Percentiles rank a stretch among this genome's conserved stretches.
phyloP scores from a whole-genome alignment of 768 basidiomycete genomes.

The Pulveroboletus sp. region DNA sequence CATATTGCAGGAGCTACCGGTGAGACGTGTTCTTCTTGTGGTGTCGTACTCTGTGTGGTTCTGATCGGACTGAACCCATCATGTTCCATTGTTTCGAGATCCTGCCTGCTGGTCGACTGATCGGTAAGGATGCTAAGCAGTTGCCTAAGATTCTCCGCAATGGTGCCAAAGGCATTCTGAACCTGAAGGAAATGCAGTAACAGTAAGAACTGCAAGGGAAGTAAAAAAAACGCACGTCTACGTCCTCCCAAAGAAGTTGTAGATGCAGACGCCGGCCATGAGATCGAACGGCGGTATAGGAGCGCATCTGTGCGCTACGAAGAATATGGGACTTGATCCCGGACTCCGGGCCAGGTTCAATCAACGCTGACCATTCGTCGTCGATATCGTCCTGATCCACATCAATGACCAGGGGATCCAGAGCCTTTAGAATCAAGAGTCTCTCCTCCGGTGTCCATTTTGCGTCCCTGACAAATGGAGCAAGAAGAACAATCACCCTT shows the following conservation, averaged over 20 bases:
- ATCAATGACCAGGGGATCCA: conserved; percentile 59
- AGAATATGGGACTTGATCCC: conserved; percentile 63
- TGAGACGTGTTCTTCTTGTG: conserved; percentile 28
- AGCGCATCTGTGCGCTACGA: conserved; percentile 27
- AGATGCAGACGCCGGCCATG: conserved; percentile 35
- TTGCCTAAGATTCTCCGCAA: conserved; percentile 35
- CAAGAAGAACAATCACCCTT: conserved; percentile 44
- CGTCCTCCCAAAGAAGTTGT: conserved; percentile 61
- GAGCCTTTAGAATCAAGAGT: conserved; percentile 55
- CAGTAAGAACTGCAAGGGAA: neutral
- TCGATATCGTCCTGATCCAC: conserved; percentile 27
- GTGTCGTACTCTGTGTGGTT: conserved; percentile 32
- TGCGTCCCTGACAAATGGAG: conserved; percentile 35
- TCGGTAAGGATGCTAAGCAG: conserved; percentile 37
- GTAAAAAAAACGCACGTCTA: conserved; percentile 49
- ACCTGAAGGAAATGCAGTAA: conserved; percentile 37
- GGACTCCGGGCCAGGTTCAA: conserved; percentile 40
- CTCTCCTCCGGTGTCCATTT: conserved; percentile 61
- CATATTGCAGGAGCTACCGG: conserved; percentile 26
- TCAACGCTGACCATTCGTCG: conserved; percentile 44
- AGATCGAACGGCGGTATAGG: conserved; percentile 6
- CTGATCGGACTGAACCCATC: conserved; percentile 58
- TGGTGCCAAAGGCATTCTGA: conserved; percentile 40
- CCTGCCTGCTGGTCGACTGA: conserved; percentile 16
- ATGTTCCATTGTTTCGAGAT: conserved; percentile 37